Evolutionary conservation across 768 basidiomycete genomes (phyloP).

Genomic region (Russula lepida): DNA sequence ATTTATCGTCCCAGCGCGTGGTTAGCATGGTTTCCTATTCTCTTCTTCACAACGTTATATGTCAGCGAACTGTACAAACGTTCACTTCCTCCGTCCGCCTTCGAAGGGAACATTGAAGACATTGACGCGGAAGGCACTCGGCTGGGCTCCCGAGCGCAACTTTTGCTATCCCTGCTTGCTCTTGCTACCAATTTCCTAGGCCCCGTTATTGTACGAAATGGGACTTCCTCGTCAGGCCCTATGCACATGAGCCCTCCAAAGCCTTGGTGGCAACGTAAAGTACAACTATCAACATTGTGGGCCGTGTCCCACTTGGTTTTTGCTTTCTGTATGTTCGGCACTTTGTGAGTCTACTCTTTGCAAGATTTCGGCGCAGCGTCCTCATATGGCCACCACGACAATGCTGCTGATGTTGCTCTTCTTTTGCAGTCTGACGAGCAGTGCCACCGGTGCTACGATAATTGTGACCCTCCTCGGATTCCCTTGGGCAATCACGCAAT

Average conservation of each 20-base stretch:
- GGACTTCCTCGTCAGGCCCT: background rate
- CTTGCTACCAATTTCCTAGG: constrained; percentile 60
- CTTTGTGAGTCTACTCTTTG: constrained; percentile 53
- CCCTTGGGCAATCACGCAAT: constrained; percentile 87
- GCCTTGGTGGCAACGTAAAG: constrained; percentile 27
- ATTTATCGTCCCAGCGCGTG: constrained; percentile 44
- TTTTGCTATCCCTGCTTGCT: constrained; percentile 64
- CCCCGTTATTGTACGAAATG: constrained; percentile 47
- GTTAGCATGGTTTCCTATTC: constrained; percentile 88
- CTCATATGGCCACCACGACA: background rate
- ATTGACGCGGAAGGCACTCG: constrained; percentile 65
- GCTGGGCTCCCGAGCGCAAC: constrained; percentile 75
- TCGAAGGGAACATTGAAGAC: constrained; percentile 27
- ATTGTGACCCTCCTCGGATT: constrained; percentile 78
- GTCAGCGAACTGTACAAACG: constrained; percentile 79
- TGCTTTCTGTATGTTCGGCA: constrained; percentile 67
- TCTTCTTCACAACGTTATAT: constrained; percentile 85
- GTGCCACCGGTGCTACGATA: constrained; percentile 60
- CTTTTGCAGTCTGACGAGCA: constrained; percentile 53
- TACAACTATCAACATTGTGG: constrained; percentile 70
- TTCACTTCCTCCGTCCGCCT: constrained; percentile 27
- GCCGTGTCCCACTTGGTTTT: constrained; percentile 68
- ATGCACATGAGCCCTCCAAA: background rate
- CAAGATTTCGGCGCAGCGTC: background rate
- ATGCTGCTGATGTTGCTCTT: background rate